phyloP scores from a whole-genome alignment of 1,284 basidiomycete species.

The Ceratobasidium sp. region DNA sequence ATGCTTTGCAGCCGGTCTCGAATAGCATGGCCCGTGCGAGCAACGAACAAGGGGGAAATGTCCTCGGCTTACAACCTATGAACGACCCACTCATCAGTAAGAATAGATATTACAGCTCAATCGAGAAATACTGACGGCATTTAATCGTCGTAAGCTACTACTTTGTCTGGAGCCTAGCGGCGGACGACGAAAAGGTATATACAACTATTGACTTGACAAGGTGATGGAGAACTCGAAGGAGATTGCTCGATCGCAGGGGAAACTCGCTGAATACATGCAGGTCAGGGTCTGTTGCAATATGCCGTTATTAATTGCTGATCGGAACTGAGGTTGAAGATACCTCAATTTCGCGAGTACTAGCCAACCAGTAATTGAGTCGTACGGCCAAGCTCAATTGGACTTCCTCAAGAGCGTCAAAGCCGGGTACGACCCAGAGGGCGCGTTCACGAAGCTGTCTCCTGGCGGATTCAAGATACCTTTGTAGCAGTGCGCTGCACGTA shows the following conservation, averaged over 20 bases:
- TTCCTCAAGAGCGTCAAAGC: slow-evolving; percentile 13
- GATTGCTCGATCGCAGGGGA: not conserved
- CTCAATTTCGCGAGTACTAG: slow-evolving; percentile 11
- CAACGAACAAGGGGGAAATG: slow-evolving; percentile 8
- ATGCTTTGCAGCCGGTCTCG: slow-evolving; percentile 15
- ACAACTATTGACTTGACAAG: not conserved
- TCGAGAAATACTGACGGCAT: not conserved
- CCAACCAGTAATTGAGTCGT: not conserved
- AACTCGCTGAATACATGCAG: slow-evolving; percentile 5
- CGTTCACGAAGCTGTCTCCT: not conserved
- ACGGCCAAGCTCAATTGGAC: not conserved
- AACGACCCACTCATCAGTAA: slow-evolving; percentile 5
- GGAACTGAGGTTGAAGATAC: slow-evolving; percentile 4
- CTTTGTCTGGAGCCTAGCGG: not conserved
- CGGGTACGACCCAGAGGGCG: not conserved
- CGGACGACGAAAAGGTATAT: not conserved
- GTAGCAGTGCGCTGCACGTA: too few relatives aligned
- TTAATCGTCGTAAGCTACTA: not conserved
- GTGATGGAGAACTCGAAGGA: not conserved
- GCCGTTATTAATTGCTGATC: too few relatives aligned
- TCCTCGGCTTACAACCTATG: not conserved
- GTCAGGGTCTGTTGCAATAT: not conserved
- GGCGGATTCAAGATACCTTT: slow-evolving; percentile 18
- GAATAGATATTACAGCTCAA: not conserved
- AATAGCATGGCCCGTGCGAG: slow-evolving; percentile 23